Conservation (phyloP, 352 stramenopile genomes). For the Globisporangium cylindrosporum region DNA sequence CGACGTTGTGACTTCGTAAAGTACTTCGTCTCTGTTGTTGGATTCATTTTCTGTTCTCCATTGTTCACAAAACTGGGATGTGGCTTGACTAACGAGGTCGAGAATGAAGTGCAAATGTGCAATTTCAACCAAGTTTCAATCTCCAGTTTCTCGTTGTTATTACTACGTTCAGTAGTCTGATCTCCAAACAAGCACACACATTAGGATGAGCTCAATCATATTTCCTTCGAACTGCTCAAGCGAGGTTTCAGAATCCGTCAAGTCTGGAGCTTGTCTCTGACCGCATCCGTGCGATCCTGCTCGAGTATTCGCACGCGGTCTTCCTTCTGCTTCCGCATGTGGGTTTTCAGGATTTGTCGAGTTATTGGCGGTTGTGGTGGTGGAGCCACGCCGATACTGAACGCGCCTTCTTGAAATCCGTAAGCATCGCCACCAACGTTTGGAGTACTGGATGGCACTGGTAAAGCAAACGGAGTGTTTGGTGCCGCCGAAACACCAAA, state of each 20-base stretch:
- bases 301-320: neutral
- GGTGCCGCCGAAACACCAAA: neutral
- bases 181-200: too few species aligned
- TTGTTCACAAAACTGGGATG: too few species aligned
- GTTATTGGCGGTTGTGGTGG: neutral
- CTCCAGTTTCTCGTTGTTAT: too few species aligned
- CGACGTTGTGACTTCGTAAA: too few species aligned
- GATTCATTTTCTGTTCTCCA: too few species aligned
- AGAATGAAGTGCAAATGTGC: too few species aligned
- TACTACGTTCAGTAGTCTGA: too few species aligned
- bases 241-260: neutral
- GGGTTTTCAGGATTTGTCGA: neutral
- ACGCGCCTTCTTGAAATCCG: neutral
- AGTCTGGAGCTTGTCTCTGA: neutral
- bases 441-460: neutral
- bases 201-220: neutral
- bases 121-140: too few species aligned
- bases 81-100: too few species aligned
- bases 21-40: too few species aligned
- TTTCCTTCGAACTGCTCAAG: neutral
- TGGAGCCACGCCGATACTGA: neutral
- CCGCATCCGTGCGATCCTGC: neutral
- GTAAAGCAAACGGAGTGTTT: neutral
- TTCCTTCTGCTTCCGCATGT: neutral
- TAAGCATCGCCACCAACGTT: neutral